Percentiles rank a stretch among this genome's conserved stretches.
phyloP scores from a whole-genome alignment of 306 rosid genomes.

The Rosa multiflora region DNA sequence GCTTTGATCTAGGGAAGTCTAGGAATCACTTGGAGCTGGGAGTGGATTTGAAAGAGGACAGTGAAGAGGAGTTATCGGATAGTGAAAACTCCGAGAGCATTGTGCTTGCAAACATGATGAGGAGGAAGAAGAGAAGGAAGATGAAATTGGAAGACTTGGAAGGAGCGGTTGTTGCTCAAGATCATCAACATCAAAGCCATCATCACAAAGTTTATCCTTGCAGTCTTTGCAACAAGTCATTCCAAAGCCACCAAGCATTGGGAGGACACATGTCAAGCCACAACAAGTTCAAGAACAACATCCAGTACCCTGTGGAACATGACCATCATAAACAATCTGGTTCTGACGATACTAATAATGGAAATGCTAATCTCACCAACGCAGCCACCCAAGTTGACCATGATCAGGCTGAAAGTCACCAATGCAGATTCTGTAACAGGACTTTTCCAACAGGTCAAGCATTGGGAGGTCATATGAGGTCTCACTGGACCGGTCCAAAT shows the following conservation, averaged over 20 bases:
- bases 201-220: constrained; percentile 22
- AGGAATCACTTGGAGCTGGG: background rate
- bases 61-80: constrained; percentile 4
- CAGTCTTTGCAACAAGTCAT: constrained; percentile 34
- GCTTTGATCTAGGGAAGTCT: background rate
- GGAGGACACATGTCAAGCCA: constrained; percentile 51
- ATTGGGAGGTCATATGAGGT: constrained; percentile 34
- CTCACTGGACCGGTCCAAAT: constrained; percentile 13
- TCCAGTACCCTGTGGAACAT: background rate
- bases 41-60: constrained; percentile 4
- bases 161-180: background rate
- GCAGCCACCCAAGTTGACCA: background rate
- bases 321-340: constrained; percentile 15
- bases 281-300: constrained; percentile 21
- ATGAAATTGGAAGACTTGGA: constrained; percentile 29
- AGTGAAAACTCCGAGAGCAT: constrained; percentile 16
- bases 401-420: constrained; percentile 17
- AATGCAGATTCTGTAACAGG: constrained; percentile 16
- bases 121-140: constrained; percentile 16
- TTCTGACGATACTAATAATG: background rate
- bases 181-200: background rate
- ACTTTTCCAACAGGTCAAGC: constrained; percentile 27
- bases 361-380: background rate
- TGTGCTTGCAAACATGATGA: constrained; percentile 15
- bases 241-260: constrained; percentile 42